Base-by-base conservation (phyloP, 208 protist genomes). In the Porcisia hertigi region DNA sequence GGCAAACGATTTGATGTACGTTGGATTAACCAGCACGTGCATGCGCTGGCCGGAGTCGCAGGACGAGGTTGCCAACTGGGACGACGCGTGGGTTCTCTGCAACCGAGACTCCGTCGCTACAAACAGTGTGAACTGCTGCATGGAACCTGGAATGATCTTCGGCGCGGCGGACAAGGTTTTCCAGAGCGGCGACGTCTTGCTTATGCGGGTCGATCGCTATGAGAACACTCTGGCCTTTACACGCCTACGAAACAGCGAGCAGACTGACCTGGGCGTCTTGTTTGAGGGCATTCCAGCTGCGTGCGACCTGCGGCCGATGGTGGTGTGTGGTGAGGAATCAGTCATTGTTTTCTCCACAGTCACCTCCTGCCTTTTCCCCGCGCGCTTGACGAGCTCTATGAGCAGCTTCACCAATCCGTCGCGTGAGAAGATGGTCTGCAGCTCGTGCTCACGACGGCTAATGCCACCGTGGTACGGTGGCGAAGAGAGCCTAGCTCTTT, bases 91-190 rank as follows among this genome's bases (percentile, higher is more conserved):
- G 94, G 83, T 88, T 18, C 82, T 97, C 43, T 97, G 92, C 84
- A 92, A 78, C 80, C 65, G 86, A 55, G 92, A 97, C 74, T 90
- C 88, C 0, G 78, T 54, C 9, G 66, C 82, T 18, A 93, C 90
- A 18, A 97, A 96, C 74, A 94, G 82, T 77, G 79, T 93, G n/a
- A 94, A 95, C 79, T 97, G 92, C 84, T 93, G 80, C 62, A 86
- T 94, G 55, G 86, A 91, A 76, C 90, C 92, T 14, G 84, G 87
- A 2, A 95, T 97, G 83, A 92, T 95, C 30, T 93, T 93, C 73
- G 87, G 88, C 69, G 83, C 87, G 11, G 91, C 87, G 41, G 77
- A 84, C 34, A 82, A 85, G 63, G 82, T 96, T 11, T 97, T 92
- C 69, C 69, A 67, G 55, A 90, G 86, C 16, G 87, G 89, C 16